Conservation (phyloP, 116 monocot species). For the Iris pallida region DNA sequence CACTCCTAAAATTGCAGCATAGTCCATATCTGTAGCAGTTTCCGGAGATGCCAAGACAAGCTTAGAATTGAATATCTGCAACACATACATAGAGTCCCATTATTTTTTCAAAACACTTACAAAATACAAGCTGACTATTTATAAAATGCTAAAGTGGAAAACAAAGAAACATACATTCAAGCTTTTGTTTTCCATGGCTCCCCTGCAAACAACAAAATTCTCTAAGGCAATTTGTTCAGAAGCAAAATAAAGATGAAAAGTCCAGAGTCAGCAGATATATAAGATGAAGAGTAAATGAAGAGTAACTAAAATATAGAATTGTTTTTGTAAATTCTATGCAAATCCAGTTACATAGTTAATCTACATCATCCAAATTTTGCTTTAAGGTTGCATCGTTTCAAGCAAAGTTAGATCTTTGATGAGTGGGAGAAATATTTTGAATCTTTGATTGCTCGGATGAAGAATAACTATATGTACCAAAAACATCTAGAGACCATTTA, state of each 20-base stretch:
- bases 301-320: no score
- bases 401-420: no score
- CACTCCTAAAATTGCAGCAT: conserved; percentile 96
- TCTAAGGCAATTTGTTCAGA: neutral
- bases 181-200: conserved; percentile 99
- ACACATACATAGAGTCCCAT: neutral
- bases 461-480: no score
- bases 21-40: conserved; percentile 94
- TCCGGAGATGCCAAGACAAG: conserved; percentile 98
- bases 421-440: no score
- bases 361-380: no score
- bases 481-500: no score
- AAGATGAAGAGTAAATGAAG: no score
- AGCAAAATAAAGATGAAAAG: neutral
- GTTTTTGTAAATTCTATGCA: no score
- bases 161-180: conserved; percentile 59
- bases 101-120: neutral
- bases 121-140: neutral
- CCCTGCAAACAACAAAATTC: conserved; percentile 56
- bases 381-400: no score
- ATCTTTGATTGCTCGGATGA: no score
- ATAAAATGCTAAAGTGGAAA: conserved; percentile 5
- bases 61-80: conserved; percentile 91
- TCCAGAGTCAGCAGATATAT: neutral
- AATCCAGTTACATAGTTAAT: no score